A percentile compares a stretch with the other conserved stretches of the same genome.
phyloP scores from a whole-genome alignment of 345 rosid species.

The Laguncularia racemosa region DNA sequence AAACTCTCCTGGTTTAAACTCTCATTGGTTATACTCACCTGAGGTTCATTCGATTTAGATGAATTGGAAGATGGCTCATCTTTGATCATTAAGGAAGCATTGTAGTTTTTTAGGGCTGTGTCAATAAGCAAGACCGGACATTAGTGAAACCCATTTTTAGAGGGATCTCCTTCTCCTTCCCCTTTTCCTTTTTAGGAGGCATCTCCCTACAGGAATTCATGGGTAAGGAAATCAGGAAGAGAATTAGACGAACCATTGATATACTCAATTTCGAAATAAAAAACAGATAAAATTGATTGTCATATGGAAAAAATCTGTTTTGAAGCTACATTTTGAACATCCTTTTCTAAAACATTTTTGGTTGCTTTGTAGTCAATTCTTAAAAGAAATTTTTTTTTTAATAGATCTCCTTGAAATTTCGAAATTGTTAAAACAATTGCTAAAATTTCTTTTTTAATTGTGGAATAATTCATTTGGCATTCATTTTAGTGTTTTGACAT shows the following conservation, averaged over 20 bases:
- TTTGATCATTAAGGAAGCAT: too few relatives aligned
- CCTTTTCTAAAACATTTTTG: neutral
- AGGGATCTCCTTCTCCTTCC: neutral
- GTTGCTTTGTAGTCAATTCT: neutral
- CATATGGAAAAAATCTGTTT: too few relatives aligned
- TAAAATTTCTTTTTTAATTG: too few relatives aligned
- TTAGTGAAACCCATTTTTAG: too few relatives aligned
- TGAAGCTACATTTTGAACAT: too few relatives aligned
- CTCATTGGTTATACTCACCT: too few relatives aligned
- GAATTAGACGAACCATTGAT: neutral
- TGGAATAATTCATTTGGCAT: neutral
- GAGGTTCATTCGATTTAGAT: too few relatives aligned
- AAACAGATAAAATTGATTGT: neutral
- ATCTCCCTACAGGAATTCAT: too few relatives aligned
- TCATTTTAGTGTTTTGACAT: neutral
- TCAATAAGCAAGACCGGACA: too few relatives aligned
- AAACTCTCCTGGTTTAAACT: too few relatives aligned
- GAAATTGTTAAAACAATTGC: neutral
- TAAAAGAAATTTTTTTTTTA: neutral
- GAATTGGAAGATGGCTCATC: too few relatives aligned
- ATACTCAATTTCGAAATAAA: neutral
- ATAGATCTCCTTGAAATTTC: neutral
- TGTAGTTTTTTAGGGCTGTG: too few relatives aligned
- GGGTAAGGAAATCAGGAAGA: neutral
- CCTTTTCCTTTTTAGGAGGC: neutral